Percentiles rank a stretch among this genome's conserved stretches.
These are phyloP conservation scores for Colletotrichum endophyticum DNA, from an alignment of 2,329 filamentous ascomycete genomes.

Conservation along the genomic window DNA sequence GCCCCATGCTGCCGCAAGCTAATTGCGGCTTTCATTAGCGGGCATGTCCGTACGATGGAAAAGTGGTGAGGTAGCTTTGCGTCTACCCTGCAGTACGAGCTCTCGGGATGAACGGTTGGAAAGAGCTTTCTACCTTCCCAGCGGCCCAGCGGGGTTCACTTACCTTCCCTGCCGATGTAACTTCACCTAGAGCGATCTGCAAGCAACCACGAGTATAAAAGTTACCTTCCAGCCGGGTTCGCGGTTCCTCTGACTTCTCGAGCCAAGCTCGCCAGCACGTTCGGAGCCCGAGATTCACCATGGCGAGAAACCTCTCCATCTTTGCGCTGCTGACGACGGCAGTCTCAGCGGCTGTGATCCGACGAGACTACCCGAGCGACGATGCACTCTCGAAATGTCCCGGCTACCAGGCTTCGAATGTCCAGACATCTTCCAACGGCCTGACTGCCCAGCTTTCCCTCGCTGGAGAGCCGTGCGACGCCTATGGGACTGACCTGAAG, in stretches of 20 bases:
- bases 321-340: constrained; percentile 1
- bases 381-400: constrained; percentile 10
- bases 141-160: not conserved
- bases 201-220: not conserved
- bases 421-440: constrained; percentile 54
- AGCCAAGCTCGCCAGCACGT: not conserved
- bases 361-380: constrained; percentile 14
- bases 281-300: not conserved
- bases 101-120: constrained; percentile 8
- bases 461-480: constrained; percentile 27
- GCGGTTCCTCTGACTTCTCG: not conserved
- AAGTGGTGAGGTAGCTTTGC: not conserved
- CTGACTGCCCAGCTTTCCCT: constrained; percentile 50
- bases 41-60: not conserved
- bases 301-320: constrained; percentile 6
- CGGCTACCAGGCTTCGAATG: constrained; percentile 62
- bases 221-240: not conserved
- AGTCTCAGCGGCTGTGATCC: constrained; percentile 10
- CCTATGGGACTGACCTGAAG: constrained; percentile 25
- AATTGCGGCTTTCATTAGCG: not conserved
- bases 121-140: not conserved
- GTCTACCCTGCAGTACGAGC: not conserved
- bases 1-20: not conserved
- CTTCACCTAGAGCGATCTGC: not conserved
- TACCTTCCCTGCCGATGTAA: not conserved